phyloP scores from a whole-genome alignment of 1,139 yeast species.

The Kodamaea alishanica region DNA sequence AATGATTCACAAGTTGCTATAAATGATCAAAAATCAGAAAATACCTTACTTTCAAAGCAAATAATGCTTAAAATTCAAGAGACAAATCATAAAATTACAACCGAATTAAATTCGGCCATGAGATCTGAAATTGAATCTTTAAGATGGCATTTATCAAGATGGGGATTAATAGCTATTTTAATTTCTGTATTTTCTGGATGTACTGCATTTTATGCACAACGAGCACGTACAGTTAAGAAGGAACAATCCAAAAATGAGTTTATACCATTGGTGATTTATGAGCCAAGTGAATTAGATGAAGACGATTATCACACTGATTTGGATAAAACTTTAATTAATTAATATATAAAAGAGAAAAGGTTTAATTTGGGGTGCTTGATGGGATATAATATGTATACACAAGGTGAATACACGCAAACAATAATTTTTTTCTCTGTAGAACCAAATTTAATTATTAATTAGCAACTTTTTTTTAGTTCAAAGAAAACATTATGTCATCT shows the following conservation, averaged over 20 bases:
- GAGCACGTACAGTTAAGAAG: conserved; percentile 23
- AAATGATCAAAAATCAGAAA: conserved; percentile 83
- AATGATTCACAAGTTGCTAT: conserved; percentile 82
- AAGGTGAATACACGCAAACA: too few species aligned
- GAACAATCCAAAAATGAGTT: conserved; percentile 32
- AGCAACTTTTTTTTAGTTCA: too few species aligned
- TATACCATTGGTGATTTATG: conserved; percentile 44
- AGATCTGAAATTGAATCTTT: conserved; percentile 83
- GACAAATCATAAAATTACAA: conserved; percentile 78
- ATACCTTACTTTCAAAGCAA: conserved; percentile 69
- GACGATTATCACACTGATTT: conserved; percentile 47
- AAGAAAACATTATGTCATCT: too few species aligned
- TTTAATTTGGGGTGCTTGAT: too few species aligned
- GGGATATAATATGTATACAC: too few species aligned
- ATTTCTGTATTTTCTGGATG: conserved; percentile 41
- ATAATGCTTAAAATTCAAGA: conserved; percentile 75
- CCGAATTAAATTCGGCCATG: conserved; percentile 76
- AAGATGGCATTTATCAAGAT: conserved; percentile 90
- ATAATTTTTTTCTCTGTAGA: too few species aligned
- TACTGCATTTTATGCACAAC: conserved; percentile 39
- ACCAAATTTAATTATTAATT: too few species aligned
- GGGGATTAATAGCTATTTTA: conserved; percentile 69
- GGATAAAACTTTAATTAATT: conserved; percentile 23
- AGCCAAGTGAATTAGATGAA: conserved; percentile 48
- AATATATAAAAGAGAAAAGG: background rate